Evolutionary conservation across 192 early-diverging fungal genomes (phyloP), one percentile per base, ranked within the genome.

Genomic region (Podochytrium sp.): DNA sequence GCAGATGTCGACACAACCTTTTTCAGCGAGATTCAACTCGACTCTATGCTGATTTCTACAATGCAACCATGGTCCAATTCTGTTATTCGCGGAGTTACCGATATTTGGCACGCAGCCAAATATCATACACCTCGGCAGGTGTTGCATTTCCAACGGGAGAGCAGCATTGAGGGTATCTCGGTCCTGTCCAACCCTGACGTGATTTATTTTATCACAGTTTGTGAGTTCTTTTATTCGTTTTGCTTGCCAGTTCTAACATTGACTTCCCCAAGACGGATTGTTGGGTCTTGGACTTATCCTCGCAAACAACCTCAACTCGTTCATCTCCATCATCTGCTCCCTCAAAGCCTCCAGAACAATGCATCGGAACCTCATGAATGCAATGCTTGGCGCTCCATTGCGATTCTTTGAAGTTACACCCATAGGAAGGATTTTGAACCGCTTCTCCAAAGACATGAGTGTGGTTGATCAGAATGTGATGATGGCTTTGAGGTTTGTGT

Each of bases 381-480:
- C 40, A 12, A 65, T 87, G 30, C 73, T 87, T 20, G 50, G 65
- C 4, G 78, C 81, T 14, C 85, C 85, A 18, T 42, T 84, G 27
- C 37, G 75, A 37, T 86, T 96, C 80, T 93, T 90, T 79, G 85
- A 85, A 47, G 86, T 83, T 5, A 93, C 91, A 0, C 92, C 92
- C 20, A 59, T 90, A 5, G 92, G 92, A n/a, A 81, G 89, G 18
- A 90, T 91, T 34, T 30, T 92, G 77, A 98, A 96, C 78, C 80
- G 96, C 30, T 95, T 98, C 72, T 90, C 90, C 35, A 87, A 87
- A 18, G 95, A 98, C 80, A 89, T 96, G 61, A 92, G 93, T 65
- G 50, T 39, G 2, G 55, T 85, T n/a, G 81, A 85, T 43, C 73
- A 76, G 40, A 52, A 71, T 7, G 70, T 79, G 10, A 66, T 57